Evolutionary conservation across 495 filamentous ascomycete genomes (phyloP).

Genomic region (Aspergillus panamensis): DNA sequence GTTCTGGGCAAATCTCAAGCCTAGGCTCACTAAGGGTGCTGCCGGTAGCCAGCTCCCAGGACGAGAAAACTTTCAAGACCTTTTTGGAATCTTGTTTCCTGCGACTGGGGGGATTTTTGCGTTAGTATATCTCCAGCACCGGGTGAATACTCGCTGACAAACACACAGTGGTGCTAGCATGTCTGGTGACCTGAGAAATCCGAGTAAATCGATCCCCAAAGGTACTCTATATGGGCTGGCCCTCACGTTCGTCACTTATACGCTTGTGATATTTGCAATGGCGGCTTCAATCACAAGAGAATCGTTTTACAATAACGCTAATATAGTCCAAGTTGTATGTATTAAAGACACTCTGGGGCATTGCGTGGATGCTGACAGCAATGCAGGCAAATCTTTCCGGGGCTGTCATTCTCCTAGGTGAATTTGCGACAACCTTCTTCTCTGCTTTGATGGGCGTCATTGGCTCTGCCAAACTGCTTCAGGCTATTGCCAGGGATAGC

Average conservation of each 20-base stretch:
- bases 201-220: constrained; percentile 78
- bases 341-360: background rate
- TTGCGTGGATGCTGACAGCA: constrained; percentile 16
- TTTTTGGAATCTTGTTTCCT: constrained; percentile 86
- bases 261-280: constrained; percentile 75
- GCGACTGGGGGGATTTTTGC: constrained; percentile 74
- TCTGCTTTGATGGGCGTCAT: constrained; percentile 85
- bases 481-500: constrained; percentile 77
- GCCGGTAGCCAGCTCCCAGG: constrained; percentile 63
- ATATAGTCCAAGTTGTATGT: constrained; percentile 70
- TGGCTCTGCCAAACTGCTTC: constrained; percentile 81
- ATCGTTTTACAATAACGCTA: constrained; percentile 70
- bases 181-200: constrained; percentile 81
- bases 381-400: constrained; percentile 64
- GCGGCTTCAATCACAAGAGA: constrained; percentile 70
- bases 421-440: constrained; percentile 80
- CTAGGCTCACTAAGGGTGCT: constrained; percentile 61
- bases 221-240: constrained; percentile 75
- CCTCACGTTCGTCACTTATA: constrained; percentile 72
- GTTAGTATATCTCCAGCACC: constrained; percentile 33
- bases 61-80: constrained; percentile 71
- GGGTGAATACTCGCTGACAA: constrained; percentile 19
- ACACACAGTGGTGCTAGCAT: constrained; percentile 69
- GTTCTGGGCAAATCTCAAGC: constrained; percentile 66
- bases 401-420: constrained; percentile 70